Evolutionary conservation across 805 yeast species (phyloP).

Genomic region (Candida maesae): DNA sequence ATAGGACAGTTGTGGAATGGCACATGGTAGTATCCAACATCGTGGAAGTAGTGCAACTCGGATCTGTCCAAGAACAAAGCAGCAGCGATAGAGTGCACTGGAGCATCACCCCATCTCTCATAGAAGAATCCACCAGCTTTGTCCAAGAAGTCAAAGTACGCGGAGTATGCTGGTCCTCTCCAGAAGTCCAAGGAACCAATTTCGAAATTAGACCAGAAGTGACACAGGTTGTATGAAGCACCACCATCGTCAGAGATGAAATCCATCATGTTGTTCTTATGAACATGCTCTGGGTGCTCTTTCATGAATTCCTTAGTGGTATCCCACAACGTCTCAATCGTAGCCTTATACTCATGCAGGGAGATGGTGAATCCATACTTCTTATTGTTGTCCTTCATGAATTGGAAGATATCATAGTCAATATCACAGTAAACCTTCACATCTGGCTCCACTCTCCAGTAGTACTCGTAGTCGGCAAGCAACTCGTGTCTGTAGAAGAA

Average conservation of each 20-base stretch:
- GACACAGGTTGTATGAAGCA: slow-evolving; percentile 67
- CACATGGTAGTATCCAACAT: slow-evolving; percentile 72
- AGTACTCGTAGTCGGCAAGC: slow-evolving; percentile 57
- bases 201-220: slow-evolving; percentile 82
- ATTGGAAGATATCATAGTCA: slow-evolving; percentile 60
- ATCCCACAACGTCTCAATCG: slow-evolving; percentile 68
- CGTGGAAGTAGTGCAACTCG: slow-evolving; percentile 68
- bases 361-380: slow-evolving; percentile 69
- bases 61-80: slow-evolving; percentile 53
- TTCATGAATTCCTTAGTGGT: slow-evolving; percentile 45
- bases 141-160: slow-evolving; percentile 63
- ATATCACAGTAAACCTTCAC: slow-evolving; percentile 59
- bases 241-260: slow-evolving; percentile 68
- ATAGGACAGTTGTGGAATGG: slow-evolving; percentile 82
- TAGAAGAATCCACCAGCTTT: slow-evolving; percentile 74
- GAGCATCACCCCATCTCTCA: slow-evolving; percentile 95
- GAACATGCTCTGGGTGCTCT: slow-evolving; percentile 38
- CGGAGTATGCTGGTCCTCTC: slow-evolving; percentile 55
- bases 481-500: slow-evolving; percentile 66
- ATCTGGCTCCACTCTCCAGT: slow-evolving; percentile 80
- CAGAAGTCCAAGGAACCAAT: slow-evolving; percentile 70
- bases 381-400: slow-evolving; percentile 53
- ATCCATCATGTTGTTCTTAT: slow-evolving; percentile 51
- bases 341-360: slow-evolving; percentile 58
- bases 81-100: slow-evolving; percentile 77